A percentile compares a stretch with the other conserved stretches of the same genome.
Evolutionary conservation across 2,329 filamentous ascomycete species (phyloP).

Genomic region (Neonectria faginata): DNA sequence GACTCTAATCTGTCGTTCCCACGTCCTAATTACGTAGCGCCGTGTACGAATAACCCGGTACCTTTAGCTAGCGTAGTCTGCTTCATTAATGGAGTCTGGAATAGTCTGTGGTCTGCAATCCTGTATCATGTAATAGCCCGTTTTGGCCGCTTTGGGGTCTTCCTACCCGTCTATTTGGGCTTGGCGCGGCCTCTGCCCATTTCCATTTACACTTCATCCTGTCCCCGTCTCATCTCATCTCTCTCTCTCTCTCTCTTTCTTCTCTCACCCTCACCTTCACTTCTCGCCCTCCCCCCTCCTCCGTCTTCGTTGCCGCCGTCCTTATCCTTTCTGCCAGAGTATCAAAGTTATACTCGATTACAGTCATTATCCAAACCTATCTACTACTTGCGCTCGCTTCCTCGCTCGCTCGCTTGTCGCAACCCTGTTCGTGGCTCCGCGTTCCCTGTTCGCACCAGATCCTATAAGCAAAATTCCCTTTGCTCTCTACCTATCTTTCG

Average conservation of each 20-base stretch:
- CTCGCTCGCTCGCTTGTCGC: slow-evolving; percentile 23
- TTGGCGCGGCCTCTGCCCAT: slow-evolving; percentile 22
- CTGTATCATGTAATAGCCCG: slow-evolving; percentile 3
- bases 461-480: slow-evolving; percentile 26
- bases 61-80: background rate
- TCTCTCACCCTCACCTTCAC: background rate
- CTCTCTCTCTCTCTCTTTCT: slow-evolving; percentile 3
- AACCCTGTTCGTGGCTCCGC: slow-evolving; percentile 39
- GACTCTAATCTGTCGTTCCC: background rate
- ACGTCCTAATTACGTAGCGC: slow-evolving; percentile 3
- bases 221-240: slow-evolving; percentile 6
- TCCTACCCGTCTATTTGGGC: slow-evolving; percentile 7
- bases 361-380: slow-evolving; percentile 1
- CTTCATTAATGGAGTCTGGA: background rate
- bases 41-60: background rate
- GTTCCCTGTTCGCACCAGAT: slow-evolving; percentile 36
- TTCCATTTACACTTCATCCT: slow-evolving; percentile 27
- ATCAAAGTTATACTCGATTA: slow-evolving; percentile 1
- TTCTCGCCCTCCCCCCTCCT: background rate
- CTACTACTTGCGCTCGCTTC: background rate
- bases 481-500: background rate
- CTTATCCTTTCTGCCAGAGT: slow-evolving; percentile 19
- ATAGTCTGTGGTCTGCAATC: background rate
- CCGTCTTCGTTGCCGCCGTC: slow-evolving; percentile 16
- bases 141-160: slow-evolving; percentile 6